phyloP scores from a whole-genome alignment of 2,329 filamentous ascomycete genomes.

The Fusarium kyushuense region DNA sequence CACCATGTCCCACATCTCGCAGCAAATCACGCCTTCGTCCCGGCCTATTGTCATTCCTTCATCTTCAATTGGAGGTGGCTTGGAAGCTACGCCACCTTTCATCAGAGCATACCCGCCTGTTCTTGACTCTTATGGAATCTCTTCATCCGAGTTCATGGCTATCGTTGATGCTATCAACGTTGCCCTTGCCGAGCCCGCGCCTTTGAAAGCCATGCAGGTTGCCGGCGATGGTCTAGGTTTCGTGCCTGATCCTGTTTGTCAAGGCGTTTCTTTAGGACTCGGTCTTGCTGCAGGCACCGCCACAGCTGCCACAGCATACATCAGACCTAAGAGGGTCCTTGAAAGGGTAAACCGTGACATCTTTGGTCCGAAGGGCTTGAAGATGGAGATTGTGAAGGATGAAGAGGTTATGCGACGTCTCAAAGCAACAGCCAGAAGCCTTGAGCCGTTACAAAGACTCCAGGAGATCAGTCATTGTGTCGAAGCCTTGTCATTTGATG shows the following conservation, averaged over 20 bases:
- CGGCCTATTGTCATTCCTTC: slow-evolving; percentile 16
- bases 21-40: background rate
- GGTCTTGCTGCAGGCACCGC: slow-evolving; percentile 12
- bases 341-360: background rate
- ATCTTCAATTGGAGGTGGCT: slow-evolving; percentile 7
- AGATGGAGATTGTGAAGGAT: slow-evolving; percentile 19
- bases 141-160: slow-evolving; percentile 1
- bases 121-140: slow-evolving; percentile 1
- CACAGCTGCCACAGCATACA: slow-evolving; percentile 15
- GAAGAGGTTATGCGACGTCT: slow-evolving; percentile 14
- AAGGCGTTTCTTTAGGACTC: slow-evolving; percentile 15
- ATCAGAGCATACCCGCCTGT: slow-evolving; percentile 20
- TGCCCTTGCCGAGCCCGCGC: slow-evolving; percentile 7
- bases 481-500: slow-evolving; percentile 7
- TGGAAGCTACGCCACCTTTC: slow-evolving; percentile 17
- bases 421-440: background rate
- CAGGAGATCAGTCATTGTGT: background rate
- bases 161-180: slow-evolving; percentile 9
- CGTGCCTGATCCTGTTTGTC: slow-evolving; percentile 5
- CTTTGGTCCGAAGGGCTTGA: slow-evolving; percentile 13
- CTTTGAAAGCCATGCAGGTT: slow-evolving; percentile 12
- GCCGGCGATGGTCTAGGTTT: slow-evolving; percentile 17
- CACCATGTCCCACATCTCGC: background rate
- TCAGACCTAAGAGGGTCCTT: slow-evolving; percentile 9
- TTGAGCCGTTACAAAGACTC: slow-evolving; percentile 5